Percentiles rank a stretch among this genome's conserved stretches.
Evolutionary conservation across 768 basidiomycete genomes (phyloP).

Genomic region (Mycena metata): DNA sequence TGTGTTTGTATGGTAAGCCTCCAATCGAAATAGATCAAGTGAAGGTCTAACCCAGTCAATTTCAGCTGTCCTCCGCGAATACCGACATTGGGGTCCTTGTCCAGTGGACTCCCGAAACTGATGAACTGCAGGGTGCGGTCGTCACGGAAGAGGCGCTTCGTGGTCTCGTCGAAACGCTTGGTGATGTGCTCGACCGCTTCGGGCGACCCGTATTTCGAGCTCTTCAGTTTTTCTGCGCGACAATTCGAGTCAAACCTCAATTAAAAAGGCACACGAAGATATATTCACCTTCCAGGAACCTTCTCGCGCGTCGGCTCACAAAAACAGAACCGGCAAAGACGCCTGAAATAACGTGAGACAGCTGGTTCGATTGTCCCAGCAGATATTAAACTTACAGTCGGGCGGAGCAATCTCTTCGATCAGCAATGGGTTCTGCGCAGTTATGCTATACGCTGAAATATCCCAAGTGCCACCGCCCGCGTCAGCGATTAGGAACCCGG

Average conservation of each 20-base stretch:
- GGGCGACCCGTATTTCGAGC: conserved; percentile 78
- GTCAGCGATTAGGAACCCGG: conserved; percentile 85
- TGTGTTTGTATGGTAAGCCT: conserved; percentile 6
- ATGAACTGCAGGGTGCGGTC: conserved; percentile 78
- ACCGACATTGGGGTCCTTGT: conserved; percentile 78
- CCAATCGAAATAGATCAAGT: background rate
- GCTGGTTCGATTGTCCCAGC: background rate
- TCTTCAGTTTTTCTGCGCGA: conserved; percentile 75
- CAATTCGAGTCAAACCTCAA: conserved; percentile 13
- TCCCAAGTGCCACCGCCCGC: conserved; percentile 88
- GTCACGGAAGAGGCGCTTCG: conserved; percentile 83
- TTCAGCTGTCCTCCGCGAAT: conserved; percentile 81
- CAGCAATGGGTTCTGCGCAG: conserved; percentile 74
- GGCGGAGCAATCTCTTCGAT: conserved; percentile 89
- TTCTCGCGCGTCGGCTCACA: conserved; percentile 80
- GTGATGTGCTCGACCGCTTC: conserved; percentile 86
- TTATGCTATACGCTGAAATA: conserved; percentile 84
- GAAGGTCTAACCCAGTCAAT: conserved; percentile 67
- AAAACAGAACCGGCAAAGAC: conserved; percentile 89
- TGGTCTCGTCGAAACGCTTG: conserved; percentile 85
- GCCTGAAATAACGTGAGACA: conserved; percentile 49
- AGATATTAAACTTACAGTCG: conserved; percentile 66
- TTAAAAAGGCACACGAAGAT: conserved; percentile 5
- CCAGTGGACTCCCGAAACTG: conserved; percentile 82
- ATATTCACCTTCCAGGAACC: conserved; percentile 74